These are phyloP conservation scores for Seiridium cupressi DNA, from an alignment of 2,329 filamentous ascomycete species.

Conservation along the genomic window DNA sequence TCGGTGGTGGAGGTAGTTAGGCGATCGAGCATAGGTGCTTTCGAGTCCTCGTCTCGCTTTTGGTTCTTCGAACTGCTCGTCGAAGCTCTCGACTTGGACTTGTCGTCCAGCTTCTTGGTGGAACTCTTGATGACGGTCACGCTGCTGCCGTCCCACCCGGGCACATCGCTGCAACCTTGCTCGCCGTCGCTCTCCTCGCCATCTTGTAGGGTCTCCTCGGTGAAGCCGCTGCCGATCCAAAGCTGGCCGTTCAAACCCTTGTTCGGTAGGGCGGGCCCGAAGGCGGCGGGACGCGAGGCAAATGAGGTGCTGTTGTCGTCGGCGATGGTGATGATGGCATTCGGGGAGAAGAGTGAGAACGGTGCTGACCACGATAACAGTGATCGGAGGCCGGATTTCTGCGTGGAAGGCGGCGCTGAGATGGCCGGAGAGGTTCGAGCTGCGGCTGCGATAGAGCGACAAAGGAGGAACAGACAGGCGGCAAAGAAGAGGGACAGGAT, in stretches of 20 bases:
- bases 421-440: slow-evolving; percentile 24
- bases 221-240: slow-evolving; percentile 92
- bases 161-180: slow-evolving; percentile 91
- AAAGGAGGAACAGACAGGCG: slow-evolving; percentile 54
- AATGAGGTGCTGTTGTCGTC: slow-evolving; percentile 99
- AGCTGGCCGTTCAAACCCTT: slow-evolving; percentile 83
- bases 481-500: slow-evolving; percentile 53
- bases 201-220: slow-evolving; percentile 68
- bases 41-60: slow-evolving; percentile 31
- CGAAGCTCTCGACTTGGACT: slow-evolving; percentile 23
- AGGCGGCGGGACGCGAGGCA: slow-evolving; percentile 86
- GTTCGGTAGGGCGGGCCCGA: slow-evolving; percentile 75
- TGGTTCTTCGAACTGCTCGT: slow-evolving; percentile 30
- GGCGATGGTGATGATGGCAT: slow-evolving; percentile 91
- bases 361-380: slow-evolving; percentile 73
- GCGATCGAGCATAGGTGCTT: slow-evolving; percentile 28
- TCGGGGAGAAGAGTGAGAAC: slow-evolving; percentile 89
- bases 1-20: slow-evolving; percentile 20
- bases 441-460: slow-evolving; percentile 47
- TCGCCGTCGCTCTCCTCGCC: slow-evolving; percentile 72
- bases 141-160: slow-evolving; percentile 73
- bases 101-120: slow-evolving; percentile 30
- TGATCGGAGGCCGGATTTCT: slow-evolving; percentile 47
- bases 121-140: slow-evolving; percentile 43
- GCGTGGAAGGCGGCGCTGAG: slow-evolving; percentile 23